These are phyloP conservation scores for Cystobasidium sp. DNA, from an alignment of 1,284 basidiomycete genomes.

Conservation along the genomic window DNA sequence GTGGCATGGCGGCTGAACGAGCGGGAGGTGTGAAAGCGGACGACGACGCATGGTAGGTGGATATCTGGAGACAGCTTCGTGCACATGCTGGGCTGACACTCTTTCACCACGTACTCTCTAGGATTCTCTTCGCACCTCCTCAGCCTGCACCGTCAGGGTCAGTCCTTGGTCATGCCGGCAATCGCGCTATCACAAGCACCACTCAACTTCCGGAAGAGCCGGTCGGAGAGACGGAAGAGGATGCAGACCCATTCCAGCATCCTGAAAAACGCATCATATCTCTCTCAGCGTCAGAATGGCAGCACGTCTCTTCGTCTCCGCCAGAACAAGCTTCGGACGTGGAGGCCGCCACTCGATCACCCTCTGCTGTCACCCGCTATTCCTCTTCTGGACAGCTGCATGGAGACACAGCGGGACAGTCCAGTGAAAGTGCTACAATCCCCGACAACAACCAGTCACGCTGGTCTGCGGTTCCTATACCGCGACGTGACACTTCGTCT, in stretches of 20 bases:
- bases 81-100: neutral
- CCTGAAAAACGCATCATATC: neutral
- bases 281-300: neutral
- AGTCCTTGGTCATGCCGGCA: neutral
- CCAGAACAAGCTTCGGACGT: neutral
- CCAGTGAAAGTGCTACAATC: neutral
- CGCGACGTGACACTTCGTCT: slow-evolving; percentile 17
- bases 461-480: slow-evolving; percentile 23
- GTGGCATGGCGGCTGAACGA: neutral
- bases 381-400: neutral
- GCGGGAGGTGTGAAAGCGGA: neutral
- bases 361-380: neutral
- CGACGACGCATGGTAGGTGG: slow-evolving; percentile 29
- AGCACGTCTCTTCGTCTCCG: slow-evolving; percentile 10
- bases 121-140: slow-evolving; percentile 34
- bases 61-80: neutral
- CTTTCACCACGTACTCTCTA: neutral
- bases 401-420: neutral
- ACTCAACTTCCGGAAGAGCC: neutral
- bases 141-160: neutral
- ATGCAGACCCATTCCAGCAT: slow-evolving; percentile 16
- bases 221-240: neutral
- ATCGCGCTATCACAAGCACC: slow-evolving; percentile 3
- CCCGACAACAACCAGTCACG: neutral
- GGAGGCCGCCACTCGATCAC: slow-evolving; percentile 9